Evolutionary conservation across 495 filamentous ascomycete species (phyloP).

Genomic region (Daldinia grandis): DNA sequence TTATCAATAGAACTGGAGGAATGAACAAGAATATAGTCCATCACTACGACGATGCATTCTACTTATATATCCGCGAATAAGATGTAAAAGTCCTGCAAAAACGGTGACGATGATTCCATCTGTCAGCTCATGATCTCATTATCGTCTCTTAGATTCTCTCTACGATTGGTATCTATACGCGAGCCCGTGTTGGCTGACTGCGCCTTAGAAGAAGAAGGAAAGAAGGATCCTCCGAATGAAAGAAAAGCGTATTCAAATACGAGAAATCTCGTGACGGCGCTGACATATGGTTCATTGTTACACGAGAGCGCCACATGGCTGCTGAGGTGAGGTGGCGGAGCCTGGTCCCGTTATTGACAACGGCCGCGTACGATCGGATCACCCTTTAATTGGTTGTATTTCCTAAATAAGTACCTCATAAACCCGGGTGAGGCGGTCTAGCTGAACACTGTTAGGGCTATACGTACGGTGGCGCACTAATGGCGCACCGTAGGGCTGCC

Average conservation of each 20-base stretch:
- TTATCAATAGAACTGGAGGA: neutral
- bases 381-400: neutral
- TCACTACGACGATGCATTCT: constrained; percentile 5
- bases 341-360: neutral
- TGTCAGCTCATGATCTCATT: constrained; percentile 19
- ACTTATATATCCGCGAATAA: constrained; percentile 14
- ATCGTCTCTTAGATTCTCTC: neutral
- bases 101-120: neutral
- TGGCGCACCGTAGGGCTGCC: no score
- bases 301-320: constrained; percentile 13
- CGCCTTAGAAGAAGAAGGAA: neutral
- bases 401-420: neutral
- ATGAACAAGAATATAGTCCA: neutral
- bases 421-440: neutral
- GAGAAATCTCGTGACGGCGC: constrained; percentile 14
- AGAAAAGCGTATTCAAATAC: constrained; percentile 11
- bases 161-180: constrained; percentile 11
- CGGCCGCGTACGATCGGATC: neutral
- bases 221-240: neutral
- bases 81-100: constrained; percentile 5
- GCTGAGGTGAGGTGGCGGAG: constrained; percentile 19
- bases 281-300: neutral
- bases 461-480: no score
- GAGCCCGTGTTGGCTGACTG: constrained; percentile 19
- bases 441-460: neutral